Percentiles rank a stretch among this genome's conserved stretches.
These are phyloP conservation scores for Erythrophleum ivorense DNA, from an alignment of 331 rosid genomes.

Conservation along the genomic window DNA sequence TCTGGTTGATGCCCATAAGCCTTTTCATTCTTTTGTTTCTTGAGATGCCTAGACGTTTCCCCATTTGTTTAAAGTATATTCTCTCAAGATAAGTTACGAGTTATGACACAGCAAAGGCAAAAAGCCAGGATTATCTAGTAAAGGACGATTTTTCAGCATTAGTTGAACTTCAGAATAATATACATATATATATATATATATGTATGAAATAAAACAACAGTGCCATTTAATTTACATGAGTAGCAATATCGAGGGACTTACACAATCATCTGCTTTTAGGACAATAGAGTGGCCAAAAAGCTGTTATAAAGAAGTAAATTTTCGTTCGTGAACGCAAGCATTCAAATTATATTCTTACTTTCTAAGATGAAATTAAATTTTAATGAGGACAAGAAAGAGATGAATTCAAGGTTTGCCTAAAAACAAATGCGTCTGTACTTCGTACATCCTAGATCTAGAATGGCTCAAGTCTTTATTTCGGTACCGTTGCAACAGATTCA, in stretches of 20 bases:
- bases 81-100: background rate
- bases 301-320: background rate
- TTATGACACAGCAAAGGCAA: background rate
- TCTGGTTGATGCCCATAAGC: too few relatives aligned
- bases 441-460: background rate
- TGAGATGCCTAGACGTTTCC: background rate
- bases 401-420: background rate
- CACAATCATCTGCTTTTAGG: background rate
- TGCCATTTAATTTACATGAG: background rate
- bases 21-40: too few relatives aligned
- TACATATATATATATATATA: background rate
- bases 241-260: background rate
- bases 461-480: background rate
- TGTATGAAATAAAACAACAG: background rate
- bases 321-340: background rate
- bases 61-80: background rate
- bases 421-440: background rate
- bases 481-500: slow-evolving; percentile 15
- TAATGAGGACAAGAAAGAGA: background rate
- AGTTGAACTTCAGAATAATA: background rate
- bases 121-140: too few relatives aligned
- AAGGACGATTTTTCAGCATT: background rate
- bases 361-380: background rate
- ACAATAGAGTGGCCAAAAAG: background rate
- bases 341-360: background rate